Percentiles rank a stretch among this genome's conserved stretches.
These are phyloP conservation scores for Obba rivulosa DNA, from an alignment of 768 basidiomycete species.

Conservation along the genomic window DNA sequence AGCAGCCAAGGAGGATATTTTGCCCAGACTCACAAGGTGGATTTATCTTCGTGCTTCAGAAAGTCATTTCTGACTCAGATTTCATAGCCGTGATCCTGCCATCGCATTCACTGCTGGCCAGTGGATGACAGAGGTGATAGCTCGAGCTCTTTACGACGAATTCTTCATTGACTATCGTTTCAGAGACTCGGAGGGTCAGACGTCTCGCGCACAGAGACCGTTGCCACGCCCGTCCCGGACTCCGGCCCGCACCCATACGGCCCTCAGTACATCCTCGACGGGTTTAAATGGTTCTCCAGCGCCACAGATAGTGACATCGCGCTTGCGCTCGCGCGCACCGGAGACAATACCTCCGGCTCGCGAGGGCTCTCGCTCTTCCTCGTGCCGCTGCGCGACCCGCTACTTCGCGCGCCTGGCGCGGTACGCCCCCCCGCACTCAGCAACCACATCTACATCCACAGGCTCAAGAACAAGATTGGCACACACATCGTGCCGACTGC, in stretches of 20 bases:
- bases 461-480: slow-evolving; percentile 76
- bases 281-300: slow-evolving; percentile 83
- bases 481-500: slow-evolving; percentile 73
- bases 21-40: slow-evolving; percentile 60
- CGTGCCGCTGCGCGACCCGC: slow-evolving; percentile 53
- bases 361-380: slow-evolving; percentile 71
- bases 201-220: slow-evolving; percentile 68
- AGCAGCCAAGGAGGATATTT: slow-evolving; percentile 52
- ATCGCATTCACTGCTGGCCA: slow-evolving; percentile 69
- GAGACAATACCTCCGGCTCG: slow-evolving; percentile 47
- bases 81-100: slow-evolving; percentile 51
- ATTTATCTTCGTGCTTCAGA: background rate
- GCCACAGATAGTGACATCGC: slow-evolving; percentile 74
- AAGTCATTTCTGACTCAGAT: background rate
- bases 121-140: slow-evolving; percentile 74
- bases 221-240: slow-evolving; percentile 36
- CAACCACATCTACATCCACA: slow-evolving; percentile 66
- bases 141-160: background rate
- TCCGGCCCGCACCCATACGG: slow-evolving; percentile 32
- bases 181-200: slow-evolving; percentile 73
- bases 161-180: background rate
- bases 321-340: slow-evolving; percentile 71
- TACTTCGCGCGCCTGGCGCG: slow-evolving; percentile 36
- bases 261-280: slow-evolving; percentile 51
- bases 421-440: slow-evolving; percentile 41